Evolutionary conservation across 495 filamentous ascomycete genomes (phyloP).

Genomic region (Parachaetomium inaequale): DNA sequence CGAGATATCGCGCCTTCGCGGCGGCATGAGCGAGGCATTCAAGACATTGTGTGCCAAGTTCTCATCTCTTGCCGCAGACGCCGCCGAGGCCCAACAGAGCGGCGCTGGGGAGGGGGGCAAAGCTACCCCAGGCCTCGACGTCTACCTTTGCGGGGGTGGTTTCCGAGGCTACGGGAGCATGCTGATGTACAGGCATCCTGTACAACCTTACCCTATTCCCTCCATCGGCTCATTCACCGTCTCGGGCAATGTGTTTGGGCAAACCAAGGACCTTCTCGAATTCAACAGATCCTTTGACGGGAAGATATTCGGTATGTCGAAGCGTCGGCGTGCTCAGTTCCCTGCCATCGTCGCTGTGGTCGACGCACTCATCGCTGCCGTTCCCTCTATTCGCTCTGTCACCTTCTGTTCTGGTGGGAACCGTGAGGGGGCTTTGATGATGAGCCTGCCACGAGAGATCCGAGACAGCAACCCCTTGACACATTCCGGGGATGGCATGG

Average conservation of each 20-base stretch:
- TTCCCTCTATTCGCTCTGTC: slow-evolving; percentile 68
- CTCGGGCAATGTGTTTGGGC: slow-evolving; percentile 55
- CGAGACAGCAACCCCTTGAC: slow-evolving; percentile 63
- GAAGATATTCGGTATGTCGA: slow-evolving; percentile 78
- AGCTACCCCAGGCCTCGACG: slow-evolving; percentile 56
- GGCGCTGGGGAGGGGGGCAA: slow-evolving; percentile 36
- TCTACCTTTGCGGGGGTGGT: slow-evolving; percentile 87
- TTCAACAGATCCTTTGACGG: slow-evolving; percentile 50
- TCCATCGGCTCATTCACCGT: slow-evolving; percentile 79
- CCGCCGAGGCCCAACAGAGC: slow-evolving; percentile 47
- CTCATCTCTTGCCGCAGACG: slow-evolving; percentile 42
- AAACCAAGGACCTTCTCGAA: slow-evolving; percentile 56
- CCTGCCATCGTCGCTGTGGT: slow-evolving; percentile 80
- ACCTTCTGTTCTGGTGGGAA: slow-evolving; percentile 85
- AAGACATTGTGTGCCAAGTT: slow-evolving; percentile 57
- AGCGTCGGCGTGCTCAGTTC: slow-evolving; percentile 73
- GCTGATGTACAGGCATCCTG: slow-evolving; percentile 64
- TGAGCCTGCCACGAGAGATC: slow-evolving; percentile 55
- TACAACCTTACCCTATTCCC: slow-evolving; percentile 77
- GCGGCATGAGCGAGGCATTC: slow-evolving; percentile 60
- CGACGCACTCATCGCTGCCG: slow-evolving; percentile 61
- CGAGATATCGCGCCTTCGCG: slow-evolving; percentile 55
- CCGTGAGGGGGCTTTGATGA: slow-evolving; percentile 74
- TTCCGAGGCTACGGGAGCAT: slow-evolving; percentile 90
- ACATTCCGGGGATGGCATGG: slow-evolving; percentile 24